Conservation (phyloP, 2,329 filamentous ascomycete genomes). For the Botryotinia convoluta region DNA sequence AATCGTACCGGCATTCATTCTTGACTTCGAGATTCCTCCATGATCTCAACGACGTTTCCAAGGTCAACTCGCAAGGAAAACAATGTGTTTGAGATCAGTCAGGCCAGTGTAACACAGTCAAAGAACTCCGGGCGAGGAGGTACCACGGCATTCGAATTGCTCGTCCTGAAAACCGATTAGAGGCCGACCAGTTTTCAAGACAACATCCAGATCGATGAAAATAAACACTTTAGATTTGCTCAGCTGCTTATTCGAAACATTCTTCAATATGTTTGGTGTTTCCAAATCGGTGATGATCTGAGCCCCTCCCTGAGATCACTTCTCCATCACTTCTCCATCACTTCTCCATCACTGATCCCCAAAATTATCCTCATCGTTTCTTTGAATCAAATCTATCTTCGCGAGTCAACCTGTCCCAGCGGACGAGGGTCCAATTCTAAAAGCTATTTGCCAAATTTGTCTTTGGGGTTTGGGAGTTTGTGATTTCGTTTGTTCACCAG, state of each 20-base stretch:
- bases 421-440: not conserved
- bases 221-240: rapidly evolving
- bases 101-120: not conserved
- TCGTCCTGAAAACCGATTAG: not conserved
- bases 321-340: not conserved
- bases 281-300: not conserved
- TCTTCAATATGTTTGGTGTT: not conserved
- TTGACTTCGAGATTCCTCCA: not conserved
- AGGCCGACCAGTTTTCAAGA: not conserved
- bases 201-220: not conserved
- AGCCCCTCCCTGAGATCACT: not conserved
- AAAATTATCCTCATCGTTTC: not conserved
- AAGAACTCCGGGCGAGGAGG: not conserved
- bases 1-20: not conserved
- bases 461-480: not conserved
- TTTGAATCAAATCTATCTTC: not conserved
- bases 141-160: not conserved
- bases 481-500: not conserved
- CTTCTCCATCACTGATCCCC: not conserved
- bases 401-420: not conserved
- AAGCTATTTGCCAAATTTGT: not conserved
- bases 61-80: not conserved
- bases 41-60: not conserved
- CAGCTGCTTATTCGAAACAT: not conserved
- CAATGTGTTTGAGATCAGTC: not conserved